Percentiles rank a stretch among this genome's conserved stretches.
Evolutionary conservation across 2,329 filamentous ascomycete genomes (phyloP).

Genomic region (Kalaharituber pfeilii): DNA sequence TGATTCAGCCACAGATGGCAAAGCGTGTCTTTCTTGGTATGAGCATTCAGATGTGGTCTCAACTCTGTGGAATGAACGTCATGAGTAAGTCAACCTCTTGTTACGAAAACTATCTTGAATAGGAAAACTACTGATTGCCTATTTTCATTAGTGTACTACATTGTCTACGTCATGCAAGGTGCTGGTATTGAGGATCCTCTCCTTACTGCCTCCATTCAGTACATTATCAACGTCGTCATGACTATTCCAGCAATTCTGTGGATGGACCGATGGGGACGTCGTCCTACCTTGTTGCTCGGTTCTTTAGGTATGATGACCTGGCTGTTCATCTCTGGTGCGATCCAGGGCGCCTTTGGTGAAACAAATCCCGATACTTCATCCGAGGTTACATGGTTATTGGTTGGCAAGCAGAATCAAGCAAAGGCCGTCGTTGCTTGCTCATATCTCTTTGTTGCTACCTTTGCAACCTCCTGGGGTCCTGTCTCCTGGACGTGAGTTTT

Average conservation of each 20-base stretch:
- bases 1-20: slow-evolving; percentile 36
- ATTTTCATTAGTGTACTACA: slow-evolving; percentile 33
- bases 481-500: slow-evolving; percentile 33
- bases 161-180: slow-evolving; percentile 43
- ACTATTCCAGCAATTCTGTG: slow-evolving; percentile 44
- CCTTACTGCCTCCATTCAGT: slow-evolving; percentile 44
- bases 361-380: slow-evolving; percentile 31
- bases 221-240: slow-evolving; percentile 44
- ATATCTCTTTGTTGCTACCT: slow-evolving; percentile 55
- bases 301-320: slow-evolving; percentile 43
- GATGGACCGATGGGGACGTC: slow-evolving; percentile 42
- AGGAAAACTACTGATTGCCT: neutral
- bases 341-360: slow-evolving; percentile 44
- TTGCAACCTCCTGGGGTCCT: slow-evolving; percentile 46
- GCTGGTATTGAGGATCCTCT: slow-evolving; percentile 40
- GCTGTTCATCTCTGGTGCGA: slow-evolving; percentile 44
- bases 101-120: neutral
- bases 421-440: slow-evolving; percentile 51
- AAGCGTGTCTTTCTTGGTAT: slow-evolving; percentile 42
- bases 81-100: slow-evolving; percentile 34
- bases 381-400: slow-evolving; percentile 42
- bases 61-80: slow-evolving; percentile 43
- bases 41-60: slow-evolving; percentile 42
- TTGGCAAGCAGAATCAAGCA: slow-evolving; percentile 36
- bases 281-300: slow-evolving; percentile 38